These are phyloP conservation scores for Gymnopilus dilepis DNA, from an alignment of 768 basidiomycete species.

Conservation along the genomic window DNA sequence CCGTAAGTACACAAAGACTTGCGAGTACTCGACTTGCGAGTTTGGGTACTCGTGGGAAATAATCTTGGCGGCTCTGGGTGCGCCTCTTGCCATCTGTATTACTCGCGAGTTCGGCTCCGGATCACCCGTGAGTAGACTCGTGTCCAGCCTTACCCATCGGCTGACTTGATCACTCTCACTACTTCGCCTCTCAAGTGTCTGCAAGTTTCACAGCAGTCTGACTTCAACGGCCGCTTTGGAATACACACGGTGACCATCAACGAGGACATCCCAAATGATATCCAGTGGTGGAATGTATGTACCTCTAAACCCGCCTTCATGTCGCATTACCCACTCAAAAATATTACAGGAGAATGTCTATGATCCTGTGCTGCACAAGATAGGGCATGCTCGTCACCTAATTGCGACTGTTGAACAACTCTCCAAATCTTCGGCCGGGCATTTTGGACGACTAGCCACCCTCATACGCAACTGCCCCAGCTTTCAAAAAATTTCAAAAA, in stretches of 20 bases:
- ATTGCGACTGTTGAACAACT: slow-evolving; percentile 26
- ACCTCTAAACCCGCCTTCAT: too few species aligned
- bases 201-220: slow-evolving; percentile 7
- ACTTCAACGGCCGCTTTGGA: slow-evolving; percentile 17
- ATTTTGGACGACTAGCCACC: slow-evolving; percentile 7
- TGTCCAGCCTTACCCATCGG: slow-evolving; percentile 16
- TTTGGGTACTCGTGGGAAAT: slow-evolving; percentile 19
- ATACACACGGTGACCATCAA: slow-evolving; percentile 23
- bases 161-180: too few species aligned
- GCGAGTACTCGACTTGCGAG: slow-evolving; percentile 16
- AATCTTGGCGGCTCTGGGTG: slow-evolving; percentile 15
- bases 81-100: slow-evolving; percentile 2
- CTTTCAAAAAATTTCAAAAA: slow-evolving; percentile 8
- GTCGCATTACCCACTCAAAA: neutral
- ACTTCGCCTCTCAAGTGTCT: slow-evolving; percentile 7
- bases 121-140: slow-evolving; percentile 20
- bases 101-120: slow-evolving; percentile 18
- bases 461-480: neutral
- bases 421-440: slow-evolving; percentile 22
- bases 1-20: slow-evolving; percentile 11
- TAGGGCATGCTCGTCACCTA: slow-evolving; percentile 7
- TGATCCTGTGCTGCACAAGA: neutral
- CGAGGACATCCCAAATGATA: slow-evolving; percentile 23
- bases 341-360: neutral
- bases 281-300: slow-evolving; percentile 14